Evolutionary conservation across 129 eudicot species (phyloP).

Genomic region (Lonicera japonica): DNA sequence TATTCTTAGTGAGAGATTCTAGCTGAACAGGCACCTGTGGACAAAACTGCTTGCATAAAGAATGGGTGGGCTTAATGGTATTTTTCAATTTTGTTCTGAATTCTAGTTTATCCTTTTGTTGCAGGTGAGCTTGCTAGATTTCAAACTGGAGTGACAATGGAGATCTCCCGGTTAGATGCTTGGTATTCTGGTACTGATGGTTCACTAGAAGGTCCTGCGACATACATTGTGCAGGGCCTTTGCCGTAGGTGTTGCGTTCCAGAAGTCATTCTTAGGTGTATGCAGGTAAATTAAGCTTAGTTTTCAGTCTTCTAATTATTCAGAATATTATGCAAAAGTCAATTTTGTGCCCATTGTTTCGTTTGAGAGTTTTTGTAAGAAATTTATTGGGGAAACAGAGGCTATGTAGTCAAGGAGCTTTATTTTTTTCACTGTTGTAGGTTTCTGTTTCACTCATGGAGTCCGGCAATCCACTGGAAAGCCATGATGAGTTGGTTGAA

Average conservation of each 20-base stretch:
- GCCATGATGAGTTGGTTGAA: constrained; percentile 74
- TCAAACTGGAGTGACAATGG: constrained; percentile 94
- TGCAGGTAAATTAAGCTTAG: constrained; percentile 69
- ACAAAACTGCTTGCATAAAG: too few species aligned
- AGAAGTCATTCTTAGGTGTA: constrained; percentile 76
- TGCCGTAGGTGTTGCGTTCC: constrained; percentile 92
- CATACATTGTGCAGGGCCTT: constrained; percentile 79
- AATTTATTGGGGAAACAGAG: not conserved
- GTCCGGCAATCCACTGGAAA: constrained; percentile 55
- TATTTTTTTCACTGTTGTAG: constrained; percentile 21
- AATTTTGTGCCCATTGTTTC: not conserved
- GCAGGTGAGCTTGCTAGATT: constrained; percentile 86
- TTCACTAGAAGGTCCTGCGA: constrained; percentile 66
- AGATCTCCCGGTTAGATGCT: constrained; percentile 85
- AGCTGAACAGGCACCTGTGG: too few species aligned
- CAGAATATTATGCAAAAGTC: not conserved
- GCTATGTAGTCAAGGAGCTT: not conserved
- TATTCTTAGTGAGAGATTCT: too few species aligned
- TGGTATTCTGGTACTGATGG: constrained; percentile 80
- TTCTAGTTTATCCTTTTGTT: not conserved
- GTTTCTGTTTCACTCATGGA: constrained; percentile 80
- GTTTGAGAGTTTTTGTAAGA: not conserved
- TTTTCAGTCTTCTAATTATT: not conserved
- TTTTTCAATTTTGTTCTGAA: too few species aligned
- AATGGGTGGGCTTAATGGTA: too few species aligned